Conservation (phyloP, 2,329 filamentous ascomycete genomes). For the Decorospora gaudefroyi region DNA sequence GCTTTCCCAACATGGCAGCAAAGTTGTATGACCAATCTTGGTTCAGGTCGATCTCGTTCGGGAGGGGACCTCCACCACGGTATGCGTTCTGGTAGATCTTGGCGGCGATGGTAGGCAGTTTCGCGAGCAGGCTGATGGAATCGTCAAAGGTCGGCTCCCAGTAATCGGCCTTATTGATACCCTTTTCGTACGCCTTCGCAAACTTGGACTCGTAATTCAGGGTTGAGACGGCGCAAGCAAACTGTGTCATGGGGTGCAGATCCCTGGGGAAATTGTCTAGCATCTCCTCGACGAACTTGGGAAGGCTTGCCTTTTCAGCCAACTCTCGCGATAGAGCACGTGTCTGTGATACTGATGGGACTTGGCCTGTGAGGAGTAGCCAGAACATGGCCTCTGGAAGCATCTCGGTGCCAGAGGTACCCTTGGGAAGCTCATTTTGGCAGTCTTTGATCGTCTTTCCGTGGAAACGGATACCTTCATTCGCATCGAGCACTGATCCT, state of each 20-base stretch:
- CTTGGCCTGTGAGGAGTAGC: constrained; percentile 90
- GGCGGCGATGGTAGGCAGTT: constrained; percentile 93
- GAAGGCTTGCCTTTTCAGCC: constrained; percentile 82
- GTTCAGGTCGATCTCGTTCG: constrained; percentile 74
- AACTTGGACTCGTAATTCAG: constrained; percentile 94
- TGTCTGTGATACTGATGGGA: constrained; percentile 81
- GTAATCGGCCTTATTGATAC: constrained; percentile 93
- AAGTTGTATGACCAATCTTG: constrained; percentile 99
- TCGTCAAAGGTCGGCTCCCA: constrained; percentile 99
- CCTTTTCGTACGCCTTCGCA: constrained; percentile 87
- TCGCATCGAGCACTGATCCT: constrained; percentile 91
- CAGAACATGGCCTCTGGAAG: constrained; percentile 99
- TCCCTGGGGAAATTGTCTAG: constrained; percentile 86
- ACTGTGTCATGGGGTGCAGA: constrained; percentile 98
- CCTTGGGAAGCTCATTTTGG: constrained; percentile 90
- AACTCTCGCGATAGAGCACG: constrained; percentile 82
- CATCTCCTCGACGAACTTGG: constrained; percentile 81
- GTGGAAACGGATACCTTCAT: constrained; percentile 98
- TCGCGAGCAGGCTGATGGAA: constrained; percentile 88
- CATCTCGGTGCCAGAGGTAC: constrained; percentile 91
- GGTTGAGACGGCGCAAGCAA: constrained; percentile 92
- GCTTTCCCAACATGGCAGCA: constrained; percentile 91
- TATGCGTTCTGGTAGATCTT: constrained; percentile 97
- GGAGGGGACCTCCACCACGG: constrained; percentile 71
- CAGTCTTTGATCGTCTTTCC: constrained; percentile 98